phyloP scores from a whole-genome alignment of 2,329 filamentous ascomycete species.

The Penicillium sp. region DNA sequence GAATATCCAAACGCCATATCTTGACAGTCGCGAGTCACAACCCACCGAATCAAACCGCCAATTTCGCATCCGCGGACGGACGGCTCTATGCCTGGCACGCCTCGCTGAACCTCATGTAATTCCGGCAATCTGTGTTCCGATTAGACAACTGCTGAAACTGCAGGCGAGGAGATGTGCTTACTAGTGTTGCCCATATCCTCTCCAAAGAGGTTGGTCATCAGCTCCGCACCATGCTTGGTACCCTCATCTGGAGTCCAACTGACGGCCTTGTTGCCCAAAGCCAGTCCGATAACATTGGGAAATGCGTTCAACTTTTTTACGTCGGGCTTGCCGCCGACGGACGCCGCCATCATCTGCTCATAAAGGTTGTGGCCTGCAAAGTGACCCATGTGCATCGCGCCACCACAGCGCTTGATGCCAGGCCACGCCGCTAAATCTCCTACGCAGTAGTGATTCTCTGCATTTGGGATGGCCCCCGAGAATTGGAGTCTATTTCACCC shows the following conservation, averaged over 20 bases:
- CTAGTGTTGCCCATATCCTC: constrained; percentile 69
- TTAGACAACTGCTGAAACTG: constrained; percentile 7
- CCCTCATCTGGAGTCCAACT: constrained; percentile 64
- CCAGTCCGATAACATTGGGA: constrained; percentile 70
- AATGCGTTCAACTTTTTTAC: constrained; percentile 59
- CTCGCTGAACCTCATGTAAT: constrained; percentile 56
- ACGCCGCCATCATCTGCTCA: constrained; percentile 59
- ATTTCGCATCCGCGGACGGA: background rate
- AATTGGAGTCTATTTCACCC: constrained; percentile 57
- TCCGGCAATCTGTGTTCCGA: constrained; percentile 56
- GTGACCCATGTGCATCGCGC: constrained; percentile 74
- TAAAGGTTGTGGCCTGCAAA: constrained; percentile 69
- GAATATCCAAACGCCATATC: background rate
- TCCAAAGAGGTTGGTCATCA: constrained; percentile 67
- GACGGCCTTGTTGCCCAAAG: constrained; percentile 71
- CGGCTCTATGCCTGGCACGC: constrained; percentile 19
- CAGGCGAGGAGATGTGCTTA: constrained; percentile 45
- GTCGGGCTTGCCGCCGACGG: constrained; percentile 45
- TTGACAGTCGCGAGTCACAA: background rate
- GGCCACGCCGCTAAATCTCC: constrained; percentile 74
- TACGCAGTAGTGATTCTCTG: constrained; percentile 66
- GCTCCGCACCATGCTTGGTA: constrained; percentile 64
- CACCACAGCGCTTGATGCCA: constrained; percentile 79
- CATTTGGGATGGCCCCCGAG: constrained; percentile 58
- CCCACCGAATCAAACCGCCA: background rate